A percentile compares a stretch with the other conserved stretches of the same genome.
Evolutionary conservation across 208 protist species (phyloP).

Genomic region (Trypanosoma grayi): DNA sequence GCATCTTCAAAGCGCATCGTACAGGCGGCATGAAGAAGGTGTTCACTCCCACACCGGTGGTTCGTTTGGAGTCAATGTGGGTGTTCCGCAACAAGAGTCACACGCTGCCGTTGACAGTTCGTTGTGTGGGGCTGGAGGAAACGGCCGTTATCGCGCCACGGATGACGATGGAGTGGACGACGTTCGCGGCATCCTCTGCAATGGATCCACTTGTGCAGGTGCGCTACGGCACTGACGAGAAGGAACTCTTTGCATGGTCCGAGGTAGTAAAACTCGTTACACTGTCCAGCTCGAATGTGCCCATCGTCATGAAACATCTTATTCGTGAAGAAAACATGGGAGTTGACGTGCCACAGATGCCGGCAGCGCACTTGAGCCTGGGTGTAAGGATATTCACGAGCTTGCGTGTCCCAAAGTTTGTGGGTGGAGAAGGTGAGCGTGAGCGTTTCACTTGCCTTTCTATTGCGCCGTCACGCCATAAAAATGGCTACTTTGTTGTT

Average conservation of each 20-base stretch:
- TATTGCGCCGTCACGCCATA: conserved; percentile 15
- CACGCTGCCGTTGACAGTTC: conserved; percentile 11
- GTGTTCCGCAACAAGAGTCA: conserved; percentile 11
- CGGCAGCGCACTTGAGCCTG: not conserved
- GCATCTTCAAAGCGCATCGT: conserved; percentile 22
- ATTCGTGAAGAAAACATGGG: not conserved
- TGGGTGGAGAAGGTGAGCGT: not conserved
- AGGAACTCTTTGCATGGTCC: conserved; percentile 35
- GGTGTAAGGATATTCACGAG: conserved; percentile 18
- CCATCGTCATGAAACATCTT: conserved; percentile 38
- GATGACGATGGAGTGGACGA: conserved; percentile 4
- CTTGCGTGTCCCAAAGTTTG: conserved; percentile 9
- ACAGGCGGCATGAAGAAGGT: conserved; percentile 9
- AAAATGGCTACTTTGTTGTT: conserved; percentile 23
- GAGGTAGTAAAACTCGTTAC: conserved; percentile 37
- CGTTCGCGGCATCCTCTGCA: conserved; percentile 1
- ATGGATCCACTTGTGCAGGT: conserved; percentile 25
- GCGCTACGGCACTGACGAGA: conserved; percentile 11
- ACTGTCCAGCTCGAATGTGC: conserved; percentile 31
- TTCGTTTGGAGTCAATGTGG: conserved; percentile 21
- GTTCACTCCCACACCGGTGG: conserved; percentile 4
- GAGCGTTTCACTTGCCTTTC: conserved; percentile 41
- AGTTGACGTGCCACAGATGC: not conserved
- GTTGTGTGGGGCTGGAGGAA: conserved; percentile 2
- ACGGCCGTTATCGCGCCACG: conserved; percentile 2